Evolutionary conservation across 352 stramenopile genomes (phyloP).

Genomic region (Pilasporangium apinafurcum): DNA sequence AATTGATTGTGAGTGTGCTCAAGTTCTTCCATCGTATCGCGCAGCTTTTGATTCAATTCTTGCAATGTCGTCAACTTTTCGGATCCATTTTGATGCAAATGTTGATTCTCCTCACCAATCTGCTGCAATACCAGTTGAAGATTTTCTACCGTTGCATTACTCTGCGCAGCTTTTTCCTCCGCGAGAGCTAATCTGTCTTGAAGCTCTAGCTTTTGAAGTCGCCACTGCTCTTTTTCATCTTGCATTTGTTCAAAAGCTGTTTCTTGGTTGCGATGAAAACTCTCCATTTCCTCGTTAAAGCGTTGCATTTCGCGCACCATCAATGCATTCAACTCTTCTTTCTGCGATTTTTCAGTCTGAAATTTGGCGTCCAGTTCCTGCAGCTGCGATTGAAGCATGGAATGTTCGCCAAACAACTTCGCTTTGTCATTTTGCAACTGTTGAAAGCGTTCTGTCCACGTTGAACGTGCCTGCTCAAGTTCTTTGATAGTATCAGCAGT

Average conservation of each 20-base stretch:
- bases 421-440: constrained; percentile 33
- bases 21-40: constrained; percentile 22
- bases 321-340: constrained; percentile 59
- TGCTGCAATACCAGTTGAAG: constrained; percentile 22
- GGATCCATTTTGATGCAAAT: constrained; percentile 32
- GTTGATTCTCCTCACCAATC: constrained; percentile 31
- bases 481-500: constrained; percentile 9
- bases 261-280: constrained; percentile 17
- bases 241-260: constrained; percentile 18
- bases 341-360: constrained; percentile 44
- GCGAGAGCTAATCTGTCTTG: constrained; percentile 11
- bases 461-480: constrained; percentile 15
- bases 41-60: constrained; percentile 53
- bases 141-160: constrained; percentile 18
- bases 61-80: constrained; percentile 47
- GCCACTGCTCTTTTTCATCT: constrained; percentile 16
- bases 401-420: constrained; percentile 18
- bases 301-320: constrained; percentile 41
- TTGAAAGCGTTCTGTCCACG: constrained; percentile 31
- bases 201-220: constrained; percentile 5
- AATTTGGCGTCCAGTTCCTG: constrained; percentile 17
- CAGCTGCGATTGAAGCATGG: constrained; percentile 31
- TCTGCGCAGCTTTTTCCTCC: constrained; percentile 7
- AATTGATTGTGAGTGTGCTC: constrained; percentile 18
- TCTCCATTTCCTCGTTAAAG: constrained; percentile 28